Evolutionary conservation across 1,284 basidiomycete genomes (phyloP), one percentile per base, ranked within the genome.

Genomic region (Ceratobasidium sp.): DNA sequence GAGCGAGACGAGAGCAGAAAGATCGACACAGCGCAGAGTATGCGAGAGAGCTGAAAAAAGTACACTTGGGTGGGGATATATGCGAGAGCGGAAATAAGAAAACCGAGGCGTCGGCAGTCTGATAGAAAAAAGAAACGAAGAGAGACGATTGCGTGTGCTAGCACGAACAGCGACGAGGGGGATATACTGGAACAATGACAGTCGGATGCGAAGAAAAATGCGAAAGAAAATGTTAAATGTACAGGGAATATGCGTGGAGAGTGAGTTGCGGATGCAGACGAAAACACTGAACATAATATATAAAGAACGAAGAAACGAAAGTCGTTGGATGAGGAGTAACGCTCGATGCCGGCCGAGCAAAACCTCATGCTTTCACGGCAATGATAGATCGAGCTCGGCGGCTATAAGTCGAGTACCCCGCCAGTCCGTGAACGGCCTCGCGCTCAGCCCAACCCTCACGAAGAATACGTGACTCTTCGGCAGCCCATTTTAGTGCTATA

Each of bases 381-480:
- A 61, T 51, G 45, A 61, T 61, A 20, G 69, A 61, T 26, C 69
- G 56, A 35, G 56, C 45, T 11, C 69, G 69, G 26, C 56, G 56
- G 31, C 69, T 63, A 33, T 20, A 61, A 17, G 69, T 63, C 69
- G 69, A 73, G 31, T 73, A 73, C 23, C 69, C 69, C 13, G 69
- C 42, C 11, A 73, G 69, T 33, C 69, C 69, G 10, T 73, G 56
- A 54, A 42, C 10, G 53, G 69, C 69, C 56, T 73, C 69, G 45
- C 58, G 69, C 20, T 56, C 33, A 20, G 69, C 69, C 69, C 69
- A 73, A 15, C 2, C 69, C 15, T 6, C 56, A 39, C 69, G 69
- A 42, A 73, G 69, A 23, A n/a, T 45, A 26, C 58, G 69, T 11
- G 69, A 73, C 69, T 73, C 69, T 42, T 47, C 42, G 20, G 56